phyloP scores from a whole-genome alignment of 202 grass and related monocot genomes.

The Saccharum hybrid region DNA sequence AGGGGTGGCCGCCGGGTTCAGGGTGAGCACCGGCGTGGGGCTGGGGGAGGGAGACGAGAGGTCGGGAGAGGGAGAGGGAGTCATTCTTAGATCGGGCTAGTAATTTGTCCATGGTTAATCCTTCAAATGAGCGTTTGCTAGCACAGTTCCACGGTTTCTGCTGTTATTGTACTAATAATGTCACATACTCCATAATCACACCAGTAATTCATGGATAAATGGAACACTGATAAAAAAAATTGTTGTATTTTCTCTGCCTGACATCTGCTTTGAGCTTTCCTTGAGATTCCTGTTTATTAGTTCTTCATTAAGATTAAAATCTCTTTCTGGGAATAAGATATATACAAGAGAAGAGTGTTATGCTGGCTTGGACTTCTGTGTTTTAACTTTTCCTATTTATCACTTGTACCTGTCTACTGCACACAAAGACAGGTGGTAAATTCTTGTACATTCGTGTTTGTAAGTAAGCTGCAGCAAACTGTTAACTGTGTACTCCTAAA shows the following conservation, averaged over 20 bases:
- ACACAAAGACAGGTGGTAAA: background rate
- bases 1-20: too few relatives aligned
- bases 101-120: background rate
- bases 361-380: background rate
- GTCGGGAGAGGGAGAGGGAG: too few relatives aligned
- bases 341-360: background rate
- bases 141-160: background rate
- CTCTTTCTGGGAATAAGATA: background rate
- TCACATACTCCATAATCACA: background rate
- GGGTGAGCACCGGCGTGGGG: too few relatives aligned
- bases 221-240: background rate
- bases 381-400: background rate
- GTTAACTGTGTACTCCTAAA: background rate
- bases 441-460: background rate
- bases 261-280: background rate
- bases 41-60: too few relatives aligned
- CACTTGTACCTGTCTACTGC: background rate
- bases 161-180: background rate
- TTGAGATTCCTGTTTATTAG: slow-evolving; percentile 21
- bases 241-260: background rate
- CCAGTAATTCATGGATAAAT: background rate
- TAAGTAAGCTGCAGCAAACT: background rate
- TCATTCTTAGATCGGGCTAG: too few relatives aligned
- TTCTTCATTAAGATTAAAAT: slow-evolving; percentile 4
- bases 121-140: slow-evolving; percentile 9